Evolutionary conservation across 345 rosid genomes (phyloP).

Genomic region (Alliaria petiolata): DNA sequence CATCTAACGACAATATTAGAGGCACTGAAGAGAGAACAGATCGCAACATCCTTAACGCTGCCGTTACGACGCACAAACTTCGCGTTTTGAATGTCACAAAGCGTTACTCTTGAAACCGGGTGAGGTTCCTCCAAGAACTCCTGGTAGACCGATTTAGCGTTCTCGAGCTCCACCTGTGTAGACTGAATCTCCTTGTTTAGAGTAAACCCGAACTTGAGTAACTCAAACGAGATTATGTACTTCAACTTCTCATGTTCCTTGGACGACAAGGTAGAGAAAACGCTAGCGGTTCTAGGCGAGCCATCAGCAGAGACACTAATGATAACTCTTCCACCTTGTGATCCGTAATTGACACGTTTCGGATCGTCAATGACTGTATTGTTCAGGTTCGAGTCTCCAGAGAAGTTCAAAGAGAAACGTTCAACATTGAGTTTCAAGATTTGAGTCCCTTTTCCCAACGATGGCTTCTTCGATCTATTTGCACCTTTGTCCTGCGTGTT

Average conservation of each 20-base stretch:
- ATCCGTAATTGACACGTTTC: constrained; percentile 95
- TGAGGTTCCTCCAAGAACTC: constrained; percentile 56
- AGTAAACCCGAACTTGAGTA: constrained; percentile 57
- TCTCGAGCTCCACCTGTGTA: constrained; percentile 80
- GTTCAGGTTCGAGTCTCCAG: constrained; percentile 64
- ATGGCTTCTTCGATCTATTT: constrained; percentile 49
- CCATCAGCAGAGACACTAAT: constrained; percentile 74
- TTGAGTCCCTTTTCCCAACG: constrained; percentile 72
- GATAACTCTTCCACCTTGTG: constrained; percentile 85
- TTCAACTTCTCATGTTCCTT: constrained; percentile 58
- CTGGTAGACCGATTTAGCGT: constrained; percentile 73
- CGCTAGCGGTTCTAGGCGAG: constrained; percentile 62
- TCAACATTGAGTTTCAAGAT: constrained; percentile 74
- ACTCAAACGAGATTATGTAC: constrained; percentile 67
- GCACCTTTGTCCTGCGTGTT: constrained; percentile 42
- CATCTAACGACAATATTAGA: constrained; percentile 76
- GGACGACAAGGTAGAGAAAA: constrained; percentile 48
- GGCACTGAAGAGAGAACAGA: constrained; percentile 92
- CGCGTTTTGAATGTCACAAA: constrained; percentile 80
- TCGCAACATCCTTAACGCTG: constrained; percentile 75
- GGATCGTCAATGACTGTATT: constrained; percentile 74
- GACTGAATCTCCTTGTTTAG: constrained; percentile 84
- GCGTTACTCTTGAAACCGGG: constrained; percentile 48
- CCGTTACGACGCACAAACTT: constrained; percentile 86
- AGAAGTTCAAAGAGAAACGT: constrained; percentile 64